Base-by-base conservation (phyloP, 2,329 filamentous ascomycete species). In the Epichloe elymi region DNA sequence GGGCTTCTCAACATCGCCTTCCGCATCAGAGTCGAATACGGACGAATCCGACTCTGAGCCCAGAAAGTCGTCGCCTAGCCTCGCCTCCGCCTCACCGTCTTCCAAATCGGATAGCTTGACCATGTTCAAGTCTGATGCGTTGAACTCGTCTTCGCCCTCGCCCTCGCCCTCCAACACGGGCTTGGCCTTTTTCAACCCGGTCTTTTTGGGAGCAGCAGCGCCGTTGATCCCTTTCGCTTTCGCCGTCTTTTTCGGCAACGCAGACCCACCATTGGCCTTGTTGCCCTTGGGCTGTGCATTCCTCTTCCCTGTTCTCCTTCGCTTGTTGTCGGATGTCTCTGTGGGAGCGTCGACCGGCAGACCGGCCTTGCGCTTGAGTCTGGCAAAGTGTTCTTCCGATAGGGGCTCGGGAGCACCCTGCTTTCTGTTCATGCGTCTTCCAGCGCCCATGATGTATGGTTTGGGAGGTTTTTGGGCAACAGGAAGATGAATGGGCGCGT, bases 371-470 rank as follows among this genome's bases (percentile, higher is more conserved):
- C 90, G 81, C 79, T 97, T 96, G 55, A 84, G 68, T 63, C 83
- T 88, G 48, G 83, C 82, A 61, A 85, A 83, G 62, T 86, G 80
- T 57, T 82, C 79, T 64, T 95, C 88, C 57, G 93, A 88, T 58
- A 96, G 78, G 57, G 85, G 77, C 62, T 85, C 80, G 50, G 93
- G 93, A 57, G 85, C 76, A 51, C 89, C 91, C 78, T 97, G 93
- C 72, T 96, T 96, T 69, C 90, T 87, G 48, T 54, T 54, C 84
- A 96, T 94, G 62, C 90, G 88, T 66, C 89, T 86, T 67, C 89
- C 87, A 55, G 82, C 80, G 74, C 88, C 90, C 90, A 95, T 95
- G 63, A 66, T 81, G 65, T 51, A 56, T 53, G 52, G 37, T 54
- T 47, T 42, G 39, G 48, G 48, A 11, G 30, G 15, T 48, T 51